Percentiles rank a stretch among this genome's conserved stretches.
These are phyloP conservation scores for Wickerhamomyces mucosus DNA, from an alignment of 805 yeast species.

Conservation along the genomic window DNA sequence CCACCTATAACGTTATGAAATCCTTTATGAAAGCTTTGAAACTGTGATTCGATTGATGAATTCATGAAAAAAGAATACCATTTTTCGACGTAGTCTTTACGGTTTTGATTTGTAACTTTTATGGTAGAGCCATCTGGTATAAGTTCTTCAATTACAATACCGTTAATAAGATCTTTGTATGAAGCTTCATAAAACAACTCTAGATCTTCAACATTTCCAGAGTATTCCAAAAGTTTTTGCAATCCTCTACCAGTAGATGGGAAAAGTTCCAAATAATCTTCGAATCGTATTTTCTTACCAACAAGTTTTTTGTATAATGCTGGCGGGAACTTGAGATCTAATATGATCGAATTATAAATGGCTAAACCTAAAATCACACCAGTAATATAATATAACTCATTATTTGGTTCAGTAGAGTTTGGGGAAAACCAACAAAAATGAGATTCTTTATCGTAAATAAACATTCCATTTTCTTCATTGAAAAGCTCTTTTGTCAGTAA, in stretches of 20 bases:
- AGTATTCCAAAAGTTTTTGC: constrained; percentile 33
- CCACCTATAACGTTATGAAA: constrained; percentile 73
- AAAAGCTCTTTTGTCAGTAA: constrained; percentile 63
- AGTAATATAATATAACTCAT: constrained; percentile 59
- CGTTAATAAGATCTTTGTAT: constrained; percentile 40
- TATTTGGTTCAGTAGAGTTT: constrained; percentile 29
- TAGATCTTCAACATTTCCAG: constrained; percentile 36
- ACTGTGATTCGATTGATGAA: constrained; percentile 41
- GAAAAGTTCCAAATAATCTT: constrained; percentile 58
- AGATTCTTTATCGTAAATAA: constrained; percentile 59
- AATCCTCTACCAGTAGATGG: constrained; percentile 58
- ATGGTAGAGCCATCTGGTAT: constrained; percentile 46
- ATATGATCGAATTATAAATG: constrained; percentile 78
- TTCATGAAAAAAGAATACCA: constrained; percentile 56
- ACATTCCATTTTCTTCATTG: constrained; percentile 57
- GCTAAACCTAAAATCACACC: constrained; percentile 90
- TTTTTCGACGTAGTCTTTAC: constrained; percentile 47
- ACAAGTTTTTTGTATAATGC: constrained; percentile 71
- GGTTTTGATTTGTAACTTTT: constrained; percentile 50
- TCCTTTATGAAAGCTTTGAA: constrained; percentile 56
- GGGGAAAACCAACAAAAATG: constrained; percentile 68
- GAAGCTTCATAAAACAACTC: constrained; percentile 55
- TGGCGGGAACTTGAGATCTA: constrained; percentile 70
- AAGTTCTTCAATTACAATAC: constrained; percentile 36
- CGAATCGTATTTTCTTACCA: constrained; percentile 40